These are phyloP conservation scores for Diaporthe capsici DNA, from an alignment of 2,329 filamentous ascomycete species.

Conservation along the genomic window DNA sequence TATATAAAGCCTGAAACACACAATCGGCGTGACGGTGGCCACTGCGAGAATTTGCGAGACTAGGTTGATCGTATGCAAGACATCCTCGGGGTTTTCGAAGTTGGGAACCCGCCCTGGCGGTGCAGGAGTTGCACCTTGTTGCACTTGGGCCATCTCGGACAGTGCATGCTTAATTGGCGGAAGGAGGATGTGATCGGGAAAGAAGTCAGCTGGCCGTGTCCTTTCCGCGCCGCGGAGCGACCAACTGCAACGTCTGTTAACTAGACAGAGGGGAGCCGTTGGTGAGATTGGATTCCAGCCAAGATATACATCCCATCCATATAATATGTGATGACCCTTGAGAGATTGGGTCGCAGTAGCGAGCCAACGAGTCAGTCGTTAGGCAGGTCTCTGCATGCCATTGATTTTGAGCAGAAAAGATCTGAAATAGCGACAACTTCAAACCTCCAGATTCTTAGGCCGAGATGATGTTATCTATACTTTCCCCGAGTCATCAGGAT, in stretches of 20 bases:
- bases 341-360: conserved; percentile 1
- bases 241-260: background rate
- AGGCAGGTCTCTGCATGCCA: background rate
- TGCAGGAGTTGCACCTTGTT: conserved; percentile 35
- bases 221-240: background rate
- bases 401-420: background rate
- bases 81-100: conserved; percentile 32
- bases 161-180: conserved; percentile 4
- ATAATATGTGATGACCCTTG: background rate
- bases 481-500: conserved; percentile 19
- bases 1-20: conserved; percentile 30
- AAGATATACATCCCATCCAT: background rate
- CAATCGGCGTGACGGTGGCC: conserved; percentile 20
- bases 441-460: background rate
- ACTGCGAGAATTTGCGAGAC: conserved; percentile 33
- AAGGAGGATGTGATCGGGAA: background rate
- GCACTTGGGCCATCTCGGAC: background rate
- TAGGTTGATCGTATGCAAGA: conserved; percentile 35
- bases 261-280: background rate
- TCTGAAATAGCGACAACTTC: background rate
- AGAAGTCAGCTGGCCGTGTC: background rate
- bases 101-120: conserved; percentile 29
- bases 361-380: conserved; percentile 13
- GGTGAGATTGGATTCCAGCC: background rate
- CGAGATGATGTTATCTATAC: conserved; percentile 21